Evolutionary conservation across 208 protist species (phyloP), one percentile per base, ranked within the genome.

Genomic region (Novymonas esmeraldas): DNA sequence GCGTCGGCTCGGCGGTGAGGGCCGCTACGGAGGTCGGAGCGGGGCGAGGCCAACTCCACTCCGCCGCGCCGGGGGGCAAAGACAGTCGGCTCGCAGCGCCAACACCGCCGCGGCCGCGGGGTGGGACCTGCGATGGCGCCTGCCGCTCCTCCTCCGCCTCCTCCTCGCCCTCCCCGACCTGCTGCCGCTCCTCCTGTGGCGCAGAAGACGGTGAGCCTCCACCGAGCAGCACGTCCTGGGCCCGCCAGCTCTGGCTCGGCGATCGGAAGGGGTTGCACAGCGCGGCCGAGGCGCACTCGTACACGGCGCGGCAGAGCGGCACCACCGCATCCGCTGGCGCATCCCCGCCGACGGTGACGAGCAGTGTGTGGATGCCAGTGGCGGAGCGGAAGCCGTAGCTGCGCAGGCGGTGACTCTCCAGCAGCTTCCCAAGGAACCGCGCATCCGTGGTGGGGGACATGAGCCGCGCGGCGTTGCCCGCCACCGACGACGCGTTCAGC

Each of bases 181-280:
- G n/a, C n/a, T n/a, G n/a, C 11, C 10, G 6, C 33, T 58, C 52
- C 9, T 34, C 33, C 33, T 13, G n/a, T 29, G 42, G n/a, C 1
- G 24, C 49, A 20, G 48, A 20, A 20, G 39, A 26, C 22, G 57
- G 18, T n/a, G 48, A 16, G 36, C 52, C 60, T 14, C 46, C 46
- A 41, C 36, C 54, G 20, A 89, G 69, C 57, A 90, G 58, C 50
- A 73, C 50, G 28, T 81, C 61, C 56, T 84, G 82, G 29, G 76
- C 80, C 29, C 76, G 64, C 56, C 69, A 81, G 51, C 67, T 71
- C 50, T 81, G 76, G 26, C 49, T 26, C 11, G 80, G 74, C 16
- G 80, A 80, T 41, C 73, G 79, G 59, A 95, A 92, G 11, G 90
- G 90, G 55, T 93, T 94, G 73, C 90, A 93, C 50, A 95, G 52